Percentiles rank a stretch among this genome's conserved stretches.
Conservation (phyloP, 2,329 filamentous ascomycete species). For the Microcyclosporella mali region DNA sequence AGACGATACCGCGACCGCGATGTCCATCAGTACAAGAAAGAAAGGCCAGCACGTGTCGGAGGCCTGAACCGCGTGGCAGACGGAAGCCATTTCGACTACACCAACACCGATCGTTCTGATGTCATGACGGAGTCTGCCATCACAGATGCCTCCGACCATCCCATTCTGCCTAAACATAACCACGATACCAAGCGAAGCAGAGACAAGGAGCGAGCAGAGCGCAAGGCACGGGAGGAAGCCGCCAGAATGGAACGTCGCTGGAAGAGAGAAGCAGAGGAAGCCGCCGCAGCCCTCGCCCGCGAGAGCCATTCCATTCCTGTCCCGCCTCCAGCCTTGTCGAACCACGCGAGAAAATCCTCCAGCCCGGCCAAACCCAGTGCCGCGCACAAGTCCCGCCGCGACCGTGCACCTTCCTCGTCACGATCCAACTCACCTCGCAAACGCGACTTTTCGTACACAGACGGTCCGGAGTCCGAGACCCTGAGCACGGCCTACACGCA, state of each 20-base stretch:
- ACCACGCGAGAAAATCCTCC: constrained; percentile 20
- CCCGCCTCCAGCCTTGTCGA: constrained; percentile 10
- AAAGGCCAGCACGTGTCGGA: constrained; percentile 79
- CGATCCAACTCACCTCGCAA: constrained; percentile 30
- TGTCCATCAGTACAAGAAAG: constrained; percentile 76
- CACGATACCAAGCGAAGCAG: constrained; percentile 26
- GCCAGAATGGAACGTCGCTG: constrained; percentile 35
- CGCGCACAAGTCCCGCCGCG: constrained; percentile 20
- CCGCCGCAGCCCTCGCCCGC: constrained; percentile 31
- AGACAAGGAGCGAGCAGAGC: constrained; percentile 37
- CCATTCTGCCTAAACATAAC: constrained; percentile 19
- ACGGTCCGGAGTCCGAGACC: constrained; percentile 28
- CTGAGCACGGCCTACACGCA: constrained; percentile 37
- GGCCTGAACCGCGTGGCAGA: constrained; percentile 81
- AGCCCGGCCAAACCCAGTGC: constrained; percentile 26
- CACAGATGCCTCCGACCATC: constrained; percentile 44
- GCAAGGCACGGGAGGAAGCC: constrained; percentile 34
- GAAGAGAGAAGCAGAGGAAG: constrained; percentile 37
- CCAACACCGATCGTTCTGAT: constrained; percentile 59
- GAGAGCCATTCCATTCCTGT: constrained; percentile 25
- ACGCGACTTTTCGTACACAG: constrained; percentile 31
- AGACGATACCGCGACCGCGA: constrained; percentile 55
- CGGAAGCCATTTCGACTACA: constrained; percentile 72
- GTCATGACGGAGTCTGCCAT: constrained; percentile 41
- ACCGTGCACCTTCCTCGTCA: constrained; percentile 14